Base-by-base conservation (phyloP, 192 early-diverging fungal genomes). In the Radiomyces spectabilis region DNA sequence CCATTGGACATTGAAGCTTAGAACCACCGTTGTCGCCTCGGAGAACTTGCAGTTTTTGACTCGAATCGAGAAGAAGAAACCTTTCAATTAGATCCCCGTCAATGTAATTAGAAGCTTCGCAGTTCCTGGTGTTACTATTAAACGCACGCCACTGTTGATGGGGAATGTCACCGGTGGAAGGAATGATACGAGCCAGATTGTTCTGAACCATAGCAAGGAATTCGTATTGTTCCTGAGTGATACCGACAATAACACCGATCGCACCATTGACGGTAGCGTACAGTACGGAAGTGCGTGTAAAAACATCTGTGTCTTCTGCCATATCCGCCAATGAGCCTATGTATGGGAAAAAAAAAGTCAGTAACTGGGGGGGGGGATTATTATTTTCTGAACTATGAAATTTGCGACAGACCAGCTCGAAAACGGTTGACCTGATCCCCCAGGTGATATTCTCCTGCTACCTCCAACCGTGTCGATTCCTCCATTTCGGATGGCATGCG, bases 1-100 rank as follows among this genome's bases (percentile, higher is more conserved):
- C n/a, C n/a, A n/a, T n/a, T n/a, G n/a, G n/a, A n/a, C n/a, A n/a
- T n/a, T n/a, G n/a, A n/a, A n/a, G n/a, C n/a, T n/a, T n/a, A n/a
- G n/a, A n/a, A n/a, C n/a, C n/a, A n/a, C n/a, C n/a, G n/a, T n/a
- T n/a, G n/a, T n/a, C n/a, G n/a, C n/a, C n/a, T n/a, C n/a, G n/a
- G n/a, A n/a, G n/a, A n/a, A n/a, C n/a, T n/a, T n/a, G n/a, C n/a
- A n/a, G n/a, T n/a, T n/a, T n/a, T n/a, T n/a, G n/a, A n/a, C n/a
- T n/a, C n/a, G n/a, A n/a, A n/a, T n/a, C n/a, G n/a, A n/a, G n/a
- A n/a, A n/a, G n/a, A n/a, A 94, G 52, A 48, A 89, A 97, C 39
- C 66, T 56, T 66, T 95, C 91, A 16, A 98, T 78, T 40, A 98
- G 55, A 63, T 95, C 94, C 3, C 95, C 95, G 63, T 98, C 94